Conservation (phyloP, 768 basidiomycete genomes). For the Paxillus involutus region DNA sequence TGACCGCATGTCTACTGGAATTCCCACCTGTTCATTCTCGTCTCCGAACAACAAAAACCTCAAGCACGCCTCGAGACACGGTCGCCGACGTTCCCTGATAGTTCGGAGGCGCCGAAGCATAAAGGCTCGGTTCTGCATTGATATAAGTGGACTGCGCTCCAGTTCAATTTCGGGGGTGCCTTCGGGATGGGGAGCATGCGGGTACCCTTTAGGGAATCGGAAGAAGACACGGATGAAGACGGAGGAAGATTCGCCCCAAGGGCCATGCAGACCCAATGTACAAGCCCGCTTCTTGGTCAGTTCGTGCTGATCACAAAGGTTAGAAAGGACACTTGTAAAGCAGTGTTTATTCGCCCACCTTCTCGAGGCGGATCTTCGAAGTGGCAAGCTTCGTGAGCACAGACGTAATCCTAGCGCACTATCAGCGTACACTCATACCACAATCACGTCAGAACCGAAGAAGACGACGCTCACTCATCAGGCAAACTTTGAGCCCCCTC, state of each 20-base stretch:
- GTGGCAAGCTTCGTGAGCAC: constrained; percentile 66
- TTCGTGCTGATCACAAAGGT: constrained; percentile 52
- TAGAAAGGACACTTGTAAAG: constrained; percentile 3
- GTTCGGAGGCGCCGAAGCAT: constrained; percentile 75
- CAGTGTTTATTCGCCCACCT: constrained; percentile 43
- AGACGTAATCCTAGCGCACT: constrained; percentile 57
- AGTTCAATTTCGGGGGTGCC: constrained; percentile 77
- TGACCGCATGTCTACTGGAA: constrained; percentile 43
- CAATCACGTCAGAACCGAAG: background rate
- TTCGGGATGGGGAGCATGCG: constrained; percentile 57
- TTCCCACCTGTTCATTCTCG: constrained; percentile 51
- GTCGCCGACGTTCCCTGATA: constrained; percentile 70
- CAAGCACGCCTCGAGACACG: constrained; percentile 83
- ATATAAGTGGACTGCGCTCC: constrained; percentile 80
- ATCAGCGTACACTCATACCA: background rate
- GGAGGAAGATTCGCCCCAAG: constrained; percentile 85
- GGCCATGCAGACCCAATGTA: constrained; percentile 84
- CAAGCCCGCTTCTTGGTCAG: constrained; percentile 73
- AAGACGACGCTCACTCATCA: constrained; percentile 58
- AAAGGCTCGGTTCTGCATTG: constrained; percentile 71
- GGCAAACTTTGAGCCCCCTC: constrained; percentile 55
- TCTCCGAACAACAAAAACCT: constrained; percentile 75
- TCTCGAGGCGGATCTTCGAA: constrained; percentile 82
- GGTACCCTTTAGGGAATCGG: constrained; percentile 84
- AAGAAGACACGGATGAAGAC: constrained; percentile 89